phyloP scores from a whole-genome alignment of 768 basidiomycete species.

The Mycena crocata region DNA sequence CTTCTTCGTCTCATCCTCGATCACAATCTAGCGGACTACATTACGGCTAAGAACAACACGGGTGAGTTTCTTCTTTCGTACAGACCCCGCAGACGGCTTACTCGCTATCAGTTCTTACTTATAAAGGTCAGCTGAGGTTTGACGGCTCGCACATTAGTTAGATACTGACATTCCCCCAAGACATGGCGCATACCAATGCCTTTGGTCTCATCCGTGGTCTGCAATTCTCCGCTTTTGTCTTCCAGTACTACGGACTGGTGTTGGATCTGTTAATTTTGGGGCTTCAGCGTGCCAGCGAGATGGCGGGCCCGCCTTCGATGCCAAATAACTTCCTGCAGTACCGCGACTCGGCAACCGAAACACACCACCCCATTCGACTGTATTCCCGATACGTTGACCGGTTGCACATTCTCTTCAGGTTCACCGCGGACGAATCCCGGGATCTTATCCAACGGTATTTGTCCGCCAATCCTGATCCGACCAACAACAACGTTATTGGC shows the following conservation, averaged over 20 bases:
- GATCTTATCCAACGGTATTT: conserved; percentile 99
- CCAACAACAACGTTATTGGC: conserved; percentile 98
- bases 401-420: conserved; percentile 96
- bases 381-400: conserved; percentile 98
- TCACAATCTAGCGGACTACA: conserved; percentile 99
- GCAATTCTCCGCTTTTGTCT: conserved; percentile 98
- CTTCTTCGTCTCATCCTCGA: conserved; percentile 96
- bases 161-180: conserved; percentile 35
- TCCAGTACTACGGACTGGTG: conserved; percentile 98
- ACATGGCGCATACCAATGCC: conserved; percentile 98
- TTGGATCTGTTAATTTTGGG: conserved; percentile 96
- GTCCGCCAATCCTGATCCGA: conserved; percentile 97
- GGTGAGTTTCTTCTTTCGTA: conserved; percentile 48
- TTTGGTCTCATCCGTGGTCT: conserved; percentile 97
- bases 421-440: conserved; percentile 95
- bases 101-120: conserved; percentile 71
- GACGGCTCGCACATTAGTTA: not conserved
- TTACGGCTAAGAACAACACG: conserved; percentile 99
- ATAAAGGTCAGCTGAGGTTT: conserved; percentile 66
- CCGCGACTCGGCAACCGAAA: conserved; percentile 94
- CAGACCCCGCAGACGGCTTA: not conserved
- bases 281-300: conserved; percentile 97
- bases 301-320: conserved; percentile 97
- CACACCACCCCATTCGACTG: conserved; percentile 95
- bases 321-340: conserved; percentile 99